Evolutionary conservation across 2,329 filamentous ascomycete species (phyloP).

Genomic region (Thyridium curvatum): DNA sequence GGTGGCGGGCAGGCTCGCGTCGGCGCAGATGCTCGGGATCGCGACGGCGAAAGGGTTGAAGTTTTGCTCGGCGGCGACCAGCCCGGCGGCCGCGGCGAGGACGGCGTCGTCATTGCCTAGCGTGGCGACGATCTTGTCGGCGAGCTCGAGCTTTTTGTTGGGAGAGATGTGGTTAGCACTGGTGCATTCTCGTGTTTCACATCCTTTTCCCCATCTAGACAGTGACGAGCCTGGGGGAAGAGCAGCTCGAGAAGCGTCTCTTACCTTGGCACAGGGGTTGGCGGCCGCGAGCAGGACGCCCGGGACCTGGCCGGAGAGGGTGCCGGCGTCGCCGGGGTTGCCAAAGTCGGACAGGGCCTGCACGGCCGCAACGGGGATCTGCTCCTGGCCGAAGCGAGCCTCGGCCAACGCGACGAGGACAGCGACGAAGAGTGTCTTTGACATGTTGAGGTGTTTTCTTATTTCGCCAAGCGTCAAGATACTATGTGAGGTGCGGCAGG

Average conservation of each 20-base stretch:
- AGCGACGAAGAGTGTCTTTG: slow-evolving; percentile 32
- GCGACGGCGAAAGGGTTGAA: slow-evolving; percentile 57
- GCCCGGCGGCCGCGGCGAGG: slow-evolving; percentile 46
- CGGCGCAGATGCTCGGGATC: slow-evolving; percentile 53
- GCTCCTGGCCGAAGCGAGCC: slow-evolving; percentile 59
- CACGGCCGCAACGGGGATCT: slow-evolving; percentile 49
- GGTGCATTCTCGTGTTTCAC: too few species aligned
- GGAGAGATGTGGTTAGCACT: too few species aligned
- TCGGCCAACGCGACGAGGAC: slow-evolving; percentile 36
- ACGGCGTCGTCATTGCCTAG: slow-evolving; percentile 54
- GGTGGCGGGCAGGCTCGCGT: slow-evolving; percentile 54
- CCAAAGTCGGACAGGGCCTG: slow-evolving; percentile 47
- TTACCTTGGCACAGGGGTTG: slow-evolving; percentile 52
- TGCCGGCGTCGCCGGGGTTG: slow-evolving; percentile 52
- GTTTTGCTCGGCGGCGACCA: slow-evolving; percentile 44
- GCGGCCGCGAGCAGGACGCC: slow-evolving; percentile 57
- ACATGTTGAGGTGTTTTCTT: slow-evolving; percentile 26
- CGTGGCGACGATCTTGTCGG: slow-evolving; percentile 55
- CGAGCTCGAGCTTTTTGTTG: slow-evolving; percentile 44
- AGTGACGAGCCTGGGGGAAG: too few species aligned
- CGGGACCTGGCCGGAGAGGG: slow-evolving; percentile 56
- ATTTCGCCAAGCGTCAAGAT: too few species aligned
- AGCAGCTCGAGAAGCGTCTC: too few species aligned
- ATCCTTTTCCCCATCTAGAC: too few species aligned
- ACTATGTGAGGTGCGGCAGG: too few species aligned